A percentile compares a stretch with the other conserved stretches of the same genome.
Evolutionary conservation across 257 asterid species (phyloP).

Genomic region (Gentiana macrophylla): DNA sequence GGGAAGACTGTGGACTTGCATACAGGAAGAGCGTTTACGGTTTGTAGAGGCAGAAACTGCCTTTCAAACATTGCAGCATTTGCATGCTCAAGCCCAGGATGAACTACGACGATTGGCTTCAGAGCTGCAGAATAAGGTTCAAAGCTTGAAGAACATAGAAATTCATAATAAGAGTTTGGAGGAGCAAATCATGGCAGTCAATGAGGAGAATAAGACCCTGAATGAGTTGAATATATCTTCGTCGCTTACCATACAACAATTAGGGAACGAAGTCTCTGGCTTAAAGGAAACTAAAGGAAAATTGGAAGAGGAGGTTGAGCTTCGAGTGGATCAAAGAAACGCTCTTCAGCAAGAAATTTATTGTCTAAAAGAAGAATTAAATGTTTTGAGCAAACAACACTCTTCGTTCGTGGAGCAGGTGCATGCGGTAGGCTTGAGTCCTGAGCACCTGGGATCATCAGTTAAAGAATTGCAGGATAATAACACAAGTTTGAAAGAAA

Average conservation of each 20-base stretch:
- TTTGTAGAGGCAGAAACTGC: slow-evolving; percentile 97
- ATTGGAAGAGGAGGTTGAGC: slow-evolving; percentile 84
- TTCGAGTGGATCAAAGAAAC: slow-evolving; percentile 74
- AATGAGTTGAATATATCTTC: slow-evolving; percentile 51
- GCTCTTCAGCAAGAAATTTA: slow-evolving; percentile 95
- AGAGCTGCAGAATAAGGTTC: slow-evolving; percentile 70
- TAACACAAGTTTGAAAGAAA: slow-evolving; percentile 43
- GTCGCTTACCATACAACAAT: slow-evolving; percentile 43
- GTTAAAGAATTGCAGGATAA: slow-evolving; percentile 59
- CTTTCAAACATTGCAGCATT: slow-evolving; percentile 85
- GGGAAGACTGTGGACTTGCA: slow-evolving; percentile 71
- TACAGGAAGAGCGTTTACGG: slow-evolving; percentile 83
- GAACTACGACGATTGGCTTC: slow-evolving; percentile 59
- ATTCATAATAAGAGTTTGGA: slow-evolving; percentile 50
- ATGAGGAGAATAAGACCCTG: slow-evolving; percentile 66
- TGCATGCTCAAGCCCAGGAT: slow-evolving; percentile 84
- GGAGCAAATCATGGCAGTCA: slow-evolving; percentile 52
- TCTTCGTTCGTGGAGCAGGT: slow-evolving; percentile 52
- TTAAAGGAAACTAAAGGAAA: slow-evolving; percentile 53
- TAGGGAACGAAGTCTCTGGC: slow-evolving; percentile 61
- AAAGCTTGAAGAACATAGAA: slow-evolving; percentile 40
- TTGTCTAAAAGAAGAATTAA: slow-evolving; percentile 80
- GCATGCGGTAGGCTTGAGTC: slow-evolving; percentile 47
- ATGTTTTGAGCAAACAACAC: slow-evolving; percentile 49
- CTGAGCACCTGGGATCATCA: slow-evolving; percentile 47